These are phyloP conservation scores for Phoma sp. DNA, from an alignment of 2,329 filamentous ascomycete species.

Conservation along the genomic window DNA sequence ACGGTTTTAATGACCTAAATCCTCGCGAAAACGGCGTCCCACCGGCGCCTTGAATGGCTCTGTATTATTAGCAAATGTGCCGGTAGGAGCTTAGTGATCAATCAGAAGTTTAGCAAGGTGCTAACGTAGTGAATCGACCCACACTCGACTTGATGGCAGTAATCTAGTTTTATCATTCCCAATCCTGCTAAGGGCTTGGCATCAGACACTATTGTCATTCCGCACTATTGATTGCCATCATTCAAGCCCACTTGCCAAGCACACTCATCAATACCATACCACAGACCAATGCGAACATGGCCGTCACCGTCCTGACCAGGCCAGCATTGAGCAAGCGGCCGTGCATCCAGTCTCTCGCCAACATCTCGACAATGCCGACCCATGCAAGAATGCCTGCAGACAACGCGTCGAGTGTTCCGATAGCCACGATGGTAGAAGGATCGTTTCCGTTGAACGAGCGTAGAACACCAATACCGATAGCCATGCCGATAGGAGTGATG, in stretches of 20 bases:
- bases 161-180: not conserved
- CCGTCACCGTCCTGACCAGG: slow-evolving; percentile 58
- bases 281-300: slow-evolving; percentile 61
- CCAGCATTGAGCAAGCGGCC: slow-evolving; percentile 60
- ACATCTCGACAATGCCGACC: slow-evolving; percentile 83
- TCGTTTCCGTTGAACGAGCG: slow-evolving; percentile 77
- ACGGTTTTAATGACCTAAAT: slow-evolving; percentile 20
- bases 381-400: slow-evolving; percentile 80
- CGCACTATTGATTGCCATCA: too few relatives aligned
- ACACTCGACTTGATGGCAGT: not conserved
- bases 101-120: not conserved
- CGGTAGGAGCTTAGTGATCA: too few relatives aligned
- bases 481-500: slow-evolving; percentile 80
- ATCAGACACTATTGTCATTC: not conserved
- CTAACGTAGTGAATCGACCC: too few relatives aligned
- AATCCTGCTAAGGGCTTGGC: too few relatives aligned
- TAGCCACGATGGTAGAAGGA: slow-evolving; percentile 70
- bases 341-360: slow-evolving; percentile 75
- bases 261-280: slow-evolving; percentile 76
- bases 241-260: slow-evolving; percentile 75
- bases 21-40: not conserved
- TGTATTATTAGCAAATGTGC: too few relatives aligned
- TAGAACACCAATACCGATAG: slow-evolving; percentile 77
- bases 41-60: not conserved
- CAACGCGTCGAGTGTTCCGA: slow-evolving; percentile 76